A percentile compares a stretch with the other conserved stretches of the same genome.
Conservation (phyloP, 495 filamentous ascomycete genomes). For the Podospora bellae-mahoneyi region DNA sequence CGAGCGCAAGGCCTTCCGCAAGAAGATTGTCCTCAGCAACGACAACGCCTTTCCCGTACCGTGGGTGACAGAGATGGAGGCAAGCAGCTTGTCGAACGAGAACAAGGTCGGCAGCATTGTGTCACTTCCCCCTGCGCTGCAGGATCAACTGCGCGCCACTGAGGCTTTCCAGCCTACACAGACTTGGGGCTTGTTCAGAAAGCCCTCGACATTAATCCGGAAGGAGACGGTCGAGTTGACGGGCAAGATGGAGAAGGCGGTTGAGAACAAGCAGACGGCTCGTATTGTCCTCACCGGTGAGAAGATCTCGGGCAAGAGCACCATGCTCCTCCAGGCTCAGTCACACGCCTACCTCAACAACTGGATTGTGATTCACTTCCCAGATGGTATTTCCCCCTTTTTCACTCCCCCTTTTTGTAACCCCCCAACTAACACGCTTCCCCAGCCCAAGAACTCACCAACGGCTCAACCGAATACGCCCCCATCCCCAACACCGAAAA, state of each 20-base stretch:
- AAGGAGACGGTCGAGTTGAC: constrained; percentile 69
- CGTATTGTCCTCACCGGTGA: constrained; percentile 70
- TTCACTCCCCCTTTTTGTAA: background rate
- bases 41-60: constrained; percentile 78
- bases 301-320: constrained; percentile 76
- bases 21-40: constrained; percentile 87
- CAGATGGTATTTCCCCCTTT: constrained; percentile 61
- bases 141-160: constrained; percentile 74
- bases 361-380: constrained; percentile 86
- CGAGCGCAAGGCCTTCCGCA: constrained; percentile 82
- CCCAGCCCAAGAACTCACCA: constrained; percentile 75
- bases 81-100: constrained; percentile 52
- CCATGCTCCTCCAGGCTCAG: constrained; percentile 80
- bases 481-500: constrained; percentile 52
- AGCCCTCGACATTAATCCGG: constrained; percentile 71
- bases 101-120: constrained; percentile 61
- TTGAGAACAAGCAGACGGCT: constrained; percentile 55
- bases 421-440: constrained; percentile 16
- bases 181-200: constrained; percentile 80
- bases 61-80: constrained; percentile 58
- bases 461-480: constrained; percentile 73
- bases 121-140: constrained; percentile 61
- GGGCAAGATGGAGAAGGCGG: constrained; percentile 52
- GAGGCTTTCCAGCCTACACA: constrained; percentile 92
- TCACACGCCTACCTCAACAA: constrained; percentile 75